Evolutionary conservation across 495 filamentous ascomycete genomes (phyloP).

Genomic region (Rusavskia elegans): DNA sequence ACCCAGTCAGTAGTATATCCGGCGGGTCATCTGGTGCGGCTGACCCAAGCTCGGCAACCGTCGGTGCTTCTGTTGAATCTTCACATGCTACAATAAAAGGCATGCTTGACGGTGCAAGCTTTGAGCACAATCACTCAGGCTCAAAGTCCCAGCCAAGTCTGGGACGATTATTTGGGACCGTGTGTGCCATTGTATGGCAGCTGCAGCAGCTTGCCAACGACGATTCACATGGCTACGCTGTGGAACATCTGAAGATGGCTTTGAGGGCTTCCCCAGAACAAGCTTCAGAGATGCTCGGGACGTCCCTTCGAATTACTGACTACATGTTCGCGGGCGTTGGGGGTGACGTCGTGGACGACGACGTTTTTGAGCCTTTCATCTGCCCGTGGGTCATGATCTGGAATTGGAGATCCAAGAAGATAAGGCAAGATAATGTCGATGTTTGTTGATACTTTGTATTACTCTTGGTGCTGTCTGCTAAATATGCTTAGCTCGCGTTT

Average conservation of each 20-base stretch:
- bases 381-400: background rate
- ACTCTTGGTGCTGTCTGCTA: background rate
- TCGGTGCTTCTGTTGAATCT: constrained; percentile 2
- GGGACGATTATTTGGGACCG: background rate
- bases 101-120: no score
- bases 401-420: background rate
- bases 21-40: background rate
- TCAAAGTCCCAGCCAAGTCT: background rate
- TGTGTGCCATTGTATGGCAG: constrained; percentile 5
- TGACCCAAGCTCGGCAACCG: constrained; percentile 2
- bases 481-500: background rate
- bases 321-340: background rate
- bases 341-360: no score
- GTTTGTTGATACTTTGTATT: background rate
- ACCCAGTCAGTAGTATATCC: background rate
- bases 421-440: background rate
- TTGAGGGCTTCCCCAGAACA: constrained; percentile 31
- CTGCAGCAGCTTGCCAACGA: constrained; percentile 1
- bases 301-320: constrained; percentile 3
- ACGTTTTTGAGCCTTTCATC: background rate
- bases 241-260: constrained; percentile 36
- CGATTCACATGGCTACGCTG: constrained; percentile 21
- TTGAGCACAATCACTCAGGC: background rate
- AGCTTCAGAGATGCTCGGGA: constrained; percentile 29
- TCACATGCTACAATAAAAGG: no score